Evolutionary conservation across 163 green algal genomes (phyloP), one percentile per base, ranked within the genome.

Genomic region (Chloromonas sp.): DNA sequence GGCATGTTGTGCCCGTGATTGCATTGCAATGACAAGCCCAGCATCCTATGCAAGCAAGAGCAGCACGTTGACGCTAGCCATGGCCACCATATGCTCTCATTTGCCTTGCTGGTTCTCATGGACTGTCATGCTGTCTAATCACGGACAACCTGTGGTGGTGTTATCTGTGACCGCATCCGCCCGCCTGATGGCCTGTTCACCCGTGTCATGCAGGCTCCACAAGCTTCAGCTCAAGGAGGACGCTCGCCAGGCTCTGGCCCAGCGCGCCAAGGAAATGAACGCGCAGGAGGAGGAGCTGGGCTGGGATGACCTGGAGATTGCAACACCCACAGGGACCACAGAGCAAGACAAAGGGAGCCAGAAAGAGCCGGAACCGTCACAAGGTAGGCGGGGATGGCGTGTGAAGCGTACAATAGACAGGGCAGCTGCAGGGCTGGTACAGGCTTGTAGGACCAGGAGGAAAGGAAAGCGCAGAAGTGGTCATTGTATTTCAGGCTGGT

Each of bases 181-280:
- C 11, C 66, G 66, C 66, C 5, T 74, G 66, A 36, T 36, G 5
- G 66, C 66, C 11, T 74, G 5, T 74, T 5, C 5, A 5, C 66
- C 66, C 66, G 5, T 11, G 66, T 11, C 1, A n/a, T 15, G 14
- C 88, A 93, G 90, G 86, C 81, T 92, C 62, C 88, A 93, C 66
- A 93, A 93, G 84, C 86, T 93, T 76, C 86, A 92, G 85, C 84
- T 89, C 79, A 91, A 88, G 78, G 88, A 93, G 85, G 88, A 93
- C 85, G 87, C 89, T 82, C 86, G 90, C 82, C 90, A 93, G 87
- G 84, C 91, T 83, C 83, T 92, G 80, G 78, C 88, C 58, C 74
- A 87, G 66, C 86, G 86, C 0, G 88, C 85, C 57, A 92, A 89
- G 84, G 70, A 70, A 1, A 71, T 87, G 84, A 85, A 89, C 81